These are phyloP conservation scores for Fusarium anthophilum DNA, from an alignment of 2,329 filamentous ascomycete genomes.

Conservation along the genomic window DNA sequence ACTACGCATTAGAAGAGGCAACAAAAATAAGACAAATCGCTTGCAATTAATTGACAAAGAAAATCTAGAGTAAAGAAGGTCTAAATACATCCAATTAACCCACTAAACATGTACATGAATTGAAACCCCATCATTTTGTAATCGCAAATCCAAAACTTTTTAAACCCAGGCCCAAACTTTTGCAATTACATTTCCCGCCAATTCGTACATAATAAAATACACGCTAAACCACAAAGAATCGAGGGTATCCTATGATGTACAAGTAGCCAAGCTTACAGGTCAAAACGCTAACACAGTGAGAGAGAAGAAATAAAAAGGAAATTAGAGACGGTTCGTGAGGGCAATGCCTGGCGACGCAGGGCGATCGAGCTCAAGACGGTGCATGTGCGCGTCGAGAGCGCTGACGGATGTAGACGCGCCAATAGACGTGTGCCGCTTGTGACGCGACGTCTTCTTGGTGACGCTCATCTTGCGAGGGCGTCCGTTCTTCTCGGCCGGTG, in stretches of 20 bases:
- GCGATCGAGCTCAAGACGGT: slow-evolving; percentile 42
- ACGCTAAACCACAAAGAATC: slow-evolving; percentile 24
- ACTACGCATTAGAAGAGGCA: fast-evolving
- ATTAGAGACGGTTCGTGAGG: slow-evolving; percentile 42
- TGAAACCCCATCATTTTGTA: slow-evolving; percentile 4
- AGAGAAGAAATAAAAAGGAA: not conserved
- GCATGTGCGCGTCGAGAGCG: slow-evolving; percentile 39
- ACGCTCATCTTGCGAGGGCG: slow-evolving; percentile 45
- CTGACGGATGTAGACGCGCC: slow-evolving; percentile 34
- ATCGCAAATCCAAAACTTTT: slow-evolving; percentile 8
- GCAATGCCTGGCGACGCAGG: slow-evolving; percentile 42
- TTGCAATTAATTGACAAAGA: slow-evolving; percentile 12
- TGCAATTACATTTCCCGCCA: not conserved
- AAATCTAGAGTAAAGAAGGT: slow-evolving; percentile 14
- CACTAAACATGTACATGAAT: not conserved
- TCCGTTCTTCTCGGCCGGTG: slow-evolving; percentile 33
- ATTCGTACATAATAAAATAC: slow-evolving; percentile 24
- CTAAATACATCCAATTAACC: not conserved
- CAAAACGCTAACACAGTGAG: not conserved
- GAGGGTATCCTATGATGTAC: slow-evolving; percentile 30
- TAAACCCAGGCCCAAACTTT: not conserved
- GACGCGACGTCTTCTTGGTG: slow-evolving; percentile 37
- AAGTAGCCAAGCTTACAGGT: slow-evolving; percentile 19
- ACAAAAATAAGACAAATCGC: not conserved
- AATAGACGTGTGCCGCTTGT: slow-evolving; percentile 38